Evolutionary conservation across 2,329 filamentous ascomycete species (phyloP).

Genomic region (Monilinia aucupariae): DNA sequence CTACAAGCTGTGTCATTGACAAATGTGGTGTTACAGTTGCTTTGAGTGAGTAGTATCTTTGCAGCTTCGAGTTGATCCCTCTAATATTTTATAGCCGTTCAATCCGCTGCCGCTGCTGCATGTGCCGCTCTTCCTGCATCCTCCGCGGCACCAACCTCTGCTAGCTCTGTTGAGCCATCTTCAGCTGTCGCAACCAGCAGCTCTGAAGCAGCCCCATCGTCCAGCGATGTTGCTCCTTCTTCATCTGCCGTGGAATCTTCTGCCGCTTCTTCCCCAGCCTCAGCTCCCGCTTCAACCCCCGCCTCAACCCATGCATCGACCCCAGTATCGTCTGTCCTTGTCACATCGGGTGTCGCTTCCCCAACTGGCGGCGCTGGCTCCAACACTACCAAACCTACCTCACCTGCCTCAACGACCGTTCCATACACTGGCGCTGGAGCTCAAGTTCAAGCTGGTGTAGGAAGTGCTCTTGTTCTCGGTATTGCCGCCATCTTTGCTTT

Average conservation of each 20-base stretch:
- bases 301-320: background rate
- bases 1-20: slow-evolving; percentile 12
- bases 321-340: background rate
- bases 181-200: background rate
- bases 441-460: slow-evolving; percentile 8
- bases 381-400: slow-evolving; percentile 10
- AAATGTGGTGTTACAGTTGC: slow-evolving; percentile 6
- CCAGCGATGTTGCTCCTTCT: background rate
- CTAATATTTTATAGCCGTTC: slow-evolving; percentile 7
- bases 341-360: slow-evolving; percentile 8
- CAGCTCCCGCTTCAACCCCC: background rate
- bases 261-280: background rate
- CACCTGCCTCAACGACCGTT: background rate
- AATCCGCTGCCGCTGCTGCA: background rate
- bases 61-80: background rate
- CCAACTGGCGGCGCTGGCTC: slow-evolving; percentile 8
- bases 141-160: background rate
- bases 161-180: background rate
- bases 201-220: background rate
- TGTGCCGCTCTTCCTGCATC: slow-evolving; percentile 8
- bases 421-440: slow-evolving; percentile 9
- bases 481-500: background rate
- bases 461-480: background rate
- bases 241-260: background rate
- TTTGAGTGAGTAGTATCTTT: slow-evolving; percentile 6